A percentile compares a stretch with the other conserved stretches of the same genome.
Evolutionary conservation across 768 basidiomycete genomes (phyloP).

Genomic region (Pleurotus salmoneostramineus): DNA sequence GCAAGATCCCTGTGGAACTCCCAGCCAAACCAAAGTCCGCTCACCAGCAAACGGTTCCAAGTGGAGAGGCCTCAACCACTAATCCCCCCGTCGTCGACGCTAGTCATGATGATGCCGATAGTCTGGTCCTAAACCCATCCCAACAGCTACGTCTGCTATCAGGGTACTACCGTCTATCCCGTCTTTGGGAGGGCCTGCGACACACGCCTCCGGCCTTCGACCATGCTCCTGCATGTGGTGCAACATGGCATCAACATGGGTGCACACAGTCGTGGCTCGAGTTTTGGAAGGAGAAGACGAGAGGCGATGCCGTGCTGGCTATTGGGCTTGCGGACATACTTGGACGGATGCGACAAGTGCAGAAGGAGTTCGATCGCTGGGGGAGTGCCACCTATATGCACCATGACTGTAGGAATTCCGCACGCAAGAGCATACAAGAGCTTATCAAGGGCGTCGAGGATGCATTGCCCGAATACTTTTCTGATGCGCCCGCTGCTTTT

Average conservation of each 20-base stretch:
- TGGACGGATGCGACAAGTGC: conserved; percentile 57
- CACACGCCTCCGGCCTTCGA: conserved; percentile 55
- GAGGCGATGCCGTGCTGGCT: conserved; percentile 49
- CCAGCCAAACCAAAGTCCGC: not conserved
- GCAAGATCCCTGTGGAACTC: conserved; percentile 7
- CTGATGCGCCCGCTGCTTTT: conserved; percentile 19
- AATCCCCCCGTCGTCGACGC: not conserved
- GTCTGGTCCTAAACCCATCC: conserved; percentile 45
- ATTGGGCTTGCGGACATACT: conserved; percentile 64
- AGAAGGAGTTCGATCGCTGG: conserved; percentile 69
- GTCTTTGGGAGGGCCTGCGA: conserved; percentile 63
- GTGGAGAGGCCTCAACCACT: not conserved
- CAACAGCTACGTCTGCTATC: conserved; percentile 66
- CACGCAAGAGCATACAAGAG: conserved; percentile 52
- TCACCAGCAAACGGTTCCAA: not conserved
- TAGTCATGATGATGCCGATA: conserved; percentile 22
- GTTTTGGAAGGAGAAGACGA: conserved; percentile 77
- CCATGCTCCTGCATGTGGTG: conserved; percentile 58
- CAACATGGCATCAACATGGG: conserved; percentile 70
- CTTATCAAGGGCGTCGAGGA: conserved; percentile 55
- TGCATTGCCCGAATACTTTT: conserved; percentile 61
- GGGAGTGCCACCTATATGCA: conserved; percentile 78
- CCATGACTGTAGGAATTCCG: conserved; percentile 61
- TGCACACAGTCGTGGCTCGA: conserved; percentile 74
- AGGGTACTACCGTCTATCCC: conserved; percentile 67